Evolutionary conservation across 306 rosid genomes (phyloP), one percentile per base, ranked within the genome.

Genomic region (Carpinus viminea): DNA sequence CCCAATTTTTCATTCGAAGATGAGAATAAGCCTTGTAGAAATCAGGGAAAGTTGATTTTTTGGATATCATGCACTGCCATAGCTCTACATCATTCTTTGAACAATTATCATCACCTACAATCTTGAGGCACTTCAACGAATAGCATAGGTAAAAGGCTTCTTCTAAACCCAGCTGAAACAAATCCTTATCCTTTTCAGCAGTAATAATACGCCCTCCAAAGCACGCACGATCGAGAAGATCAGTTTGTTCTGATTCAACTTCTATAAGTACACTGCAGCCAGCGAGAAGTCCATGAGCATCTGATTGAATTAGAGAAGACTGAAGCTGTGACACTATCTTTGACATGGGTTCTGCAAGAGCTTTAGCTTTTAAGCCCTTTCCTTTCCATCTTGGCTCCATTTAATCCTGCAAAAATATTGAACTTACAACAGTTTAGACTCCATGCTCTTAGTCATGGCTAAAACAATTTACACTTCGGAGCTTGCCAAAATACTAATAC

Each of bases 381-480:
- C 91, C 98, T 85, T 93, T 93, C 98, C 98, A 91, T 87, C 94
- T 87, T 5, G 92, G 90, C 34, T 83, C 89, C 93, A 93, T 91
- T 68, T 21, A 55, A 45, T 17, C 51, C 78, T 60, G 68, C 55
- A 61, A 20, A 7, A 68, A 11, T 43, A 54, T 62, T 21, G 11
- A 48, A 48, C 52, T 48, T 12, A 11, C 12, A 12, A 48, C 11
- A 48, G 4, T 48, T 12, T 48, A 48, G 52, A 48, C 52, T 48
- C 52, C 52, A 10, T 12, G 52, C 52, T 2, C 13, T 48, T 16
- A 48, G 52, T 12, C 2, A 48, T 48, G 24, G 20, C 61, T 24
- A 59, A 59, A 20, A 59, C 7, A 59, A 21, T 36, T 59, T 20
- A 21, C 34, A 21, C 65, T 3, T 59, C 1, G 6, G 34, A 59